Conservation (phyloP, 208 protist genomes). For the Trypanosoma platydactyli region DNA sequence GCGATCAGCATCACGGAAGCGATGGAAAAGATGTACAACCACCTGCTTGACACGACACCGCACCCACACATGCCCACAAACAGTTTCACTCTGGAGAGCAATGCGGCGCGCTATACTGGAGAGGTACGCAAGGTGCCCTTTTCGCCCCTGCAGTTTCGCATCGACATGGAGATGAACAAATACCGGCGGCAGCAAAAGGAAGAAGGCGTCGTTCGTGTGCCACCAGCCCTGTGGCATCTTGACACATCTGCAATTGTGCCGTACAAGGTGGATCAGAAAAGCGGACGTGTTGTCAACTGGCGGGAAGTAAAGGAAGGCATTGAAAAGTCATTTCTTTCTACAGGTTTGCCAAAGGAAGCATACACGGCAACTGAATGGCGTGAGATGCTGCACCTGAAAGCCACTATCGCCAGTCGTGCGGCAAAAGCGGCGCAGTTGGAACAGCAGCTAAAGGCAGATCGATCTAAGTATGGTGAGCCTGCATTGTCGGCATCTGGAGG, state of each 20-base stretch:
- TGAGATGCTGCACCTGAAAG: slow-evolving; percentile 63
- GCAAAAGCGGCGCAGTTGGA: slow-evolving; percentile 52
- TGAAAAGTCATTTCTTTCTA: slow-evolving; percentile 79
- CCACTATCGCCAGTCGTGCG: slow-evolving; percentile 51
- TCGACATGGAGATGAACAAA: slow-evolving; percentile 84
- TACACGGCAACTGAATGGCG: slow-evolving; percentile 78
- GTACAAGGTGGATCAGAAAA: slow-evolving; percentile 75
- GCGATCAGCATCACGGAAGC: slow-evolving; percentile 48
- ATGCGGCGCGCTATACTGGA: slow-evolving; percentile 61
- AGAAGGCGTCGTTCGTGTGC: slow-evolving; percentile 87
- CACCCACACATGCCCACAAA: slow-evolving; percentile 90
- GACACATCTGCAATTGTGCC: slow-evolving; percentile 76
- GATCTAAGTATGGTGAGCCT: slow-evolving; percentile 16
- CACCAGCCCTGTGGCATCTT: slow-evolving; percentile 70
- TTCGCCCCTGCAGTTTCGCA: slow-evolving; percentile 81
- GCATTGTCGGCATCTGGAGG: neutral
- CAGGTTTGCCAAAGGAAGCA: slow-evolving; percentile 72
- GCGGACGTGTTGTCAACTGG: slow-evolving; percentile 80
- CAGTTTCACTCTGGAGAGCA: slow-evolving; percentile 51
- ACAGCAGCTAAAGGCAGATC: slow-evolving; percentile 35
- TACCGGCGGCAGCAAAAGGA: slow-evolving; percentile 81
- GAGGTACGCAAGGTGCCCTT: slow-evolving; percentile 69
- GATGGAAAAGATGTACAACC: slow-evolving; percentile 63
- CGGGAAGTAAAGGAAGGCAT: slow-evolving; percentile 86
- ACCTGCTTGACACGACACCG: slow-evolving; percentile 74